Conservation (phyloP, 768 basidiomycete genomes). For the Tylopilus vinaceipallidus region DNA sequence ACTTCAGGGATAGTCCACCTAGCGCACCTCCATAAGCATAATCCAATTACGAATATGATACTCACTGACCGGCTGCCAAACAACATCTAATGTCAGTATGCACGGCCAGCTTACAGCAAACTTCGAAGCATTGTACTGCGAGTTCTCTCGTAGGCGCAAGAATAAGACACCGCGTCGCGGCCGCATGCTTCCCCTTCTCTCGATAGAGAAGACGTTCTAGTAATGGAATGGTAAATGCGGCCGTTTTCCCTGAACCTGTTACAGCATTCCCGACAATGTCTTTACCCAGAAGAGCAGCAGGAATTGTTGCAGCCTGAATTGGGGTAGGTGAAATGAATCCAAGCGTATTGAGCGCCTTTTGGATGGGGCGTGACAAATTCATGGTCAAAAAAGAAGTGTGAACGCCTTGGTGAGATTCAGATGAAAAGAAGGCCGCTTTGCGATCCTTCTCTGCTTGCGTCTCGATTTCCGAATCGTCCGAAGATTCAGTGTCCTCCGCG, state of each 20-base stretch:
- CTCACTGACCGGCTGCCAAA: constrained; percentile 77
- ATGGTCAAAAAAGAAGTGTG: constrained; percentile 85
- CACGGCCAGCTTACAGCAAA: constrained; percentile 78
- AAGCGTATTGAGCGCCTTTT: constrained; percentile 85
- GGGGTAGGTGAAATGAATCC: constrained; percentile 87
- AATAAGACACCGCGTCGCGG: constrained; percentile 85
- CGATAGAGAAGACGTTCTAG: constrained; percentile 90
- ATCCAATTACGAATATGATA: background rate
- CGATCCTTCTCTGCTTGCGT: constrained; percentile 60
- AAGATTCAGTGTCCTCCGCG: constrained; percentile 45
- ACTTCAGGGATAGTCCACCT: constrained; percentile 93
- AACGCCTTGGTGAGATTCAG: constrained; percentile 46
- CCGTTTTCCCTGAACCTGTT: constrained; percentile 98
- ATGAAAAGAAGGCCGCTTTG: constrained; percentile 88
- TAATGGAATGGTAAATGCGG: constrained; percentile 94
- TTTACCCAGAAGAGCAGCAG: constrained; percentile 90
- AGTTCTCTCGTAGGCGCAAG: constrained; percentile 94
- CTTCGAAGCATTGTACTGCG: constrained; percentile 93
- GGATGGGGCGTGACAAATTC: constrained; percentile 92
- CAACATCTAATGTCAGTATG: constrained; percentile 91
- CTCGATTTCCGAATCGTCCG: constrained; percentile 60
- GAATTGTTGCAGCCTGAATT: constrained; percentile 92
- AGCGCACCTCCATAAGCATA: constrained; percentile 8
- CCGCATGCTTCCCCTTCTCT: constrained; percentile 83
- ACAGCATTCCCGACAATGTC: constrained; percentile 96